Conservation (phyloP, 2,329 filamentous ascomycete genomes). For the Eutypa lata region DNA sequence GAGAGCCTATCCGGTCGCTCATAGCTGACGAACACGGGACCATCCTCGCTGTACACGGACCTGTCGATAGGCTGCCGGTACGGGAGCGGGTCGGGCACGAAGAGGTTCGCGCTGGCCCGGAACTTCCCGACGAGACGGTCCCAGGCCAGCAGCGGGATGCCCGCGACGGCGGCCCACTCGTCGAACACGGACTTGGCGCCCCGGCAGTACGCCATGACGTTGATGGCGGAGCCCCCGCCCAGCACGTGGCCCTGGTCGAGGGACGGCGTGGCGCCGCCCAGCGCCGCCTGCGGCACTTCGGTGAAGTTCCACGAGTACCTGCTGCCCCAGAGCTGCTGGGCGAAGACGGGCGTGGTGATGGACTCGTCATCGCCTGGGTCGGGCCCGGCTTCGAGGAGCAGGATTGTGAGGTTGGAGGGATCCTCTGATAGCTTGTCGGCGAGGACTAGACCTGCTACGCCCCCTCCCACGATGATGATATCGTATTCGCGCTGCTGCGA, state of each 20-base stretch:
- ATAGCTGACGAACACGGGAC: slow-evolving; percentile 11
- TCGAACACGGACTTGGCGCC: slow-evolving; percentile 9
- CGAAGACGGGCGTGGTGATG: slow-evolving; percentile 7
- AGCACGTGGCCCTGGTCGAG: slow-evolving; percentile 9
- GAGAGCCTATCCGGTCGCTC: slow-evolving; percentile 4
- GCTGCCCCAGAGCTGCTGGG: slow-evolving; percentile 2
- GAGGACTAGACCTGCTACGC: too few relatives aligned
- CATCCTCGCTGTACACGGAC: slow-evolving; percentile 5
- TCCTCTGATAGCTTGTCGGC: slow-evolving; percentile 8
- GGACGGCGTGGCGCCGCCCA: not conserved
- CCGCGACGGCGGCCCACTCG: slow-evolving; percentile 9
- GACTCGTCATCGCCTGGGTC: slow-evolving; percentile 7
- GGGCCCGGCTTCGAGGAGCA: slow-evolving; percentile 13
- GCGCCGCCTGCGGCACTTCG: not conserved
- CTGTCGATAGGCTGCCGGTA: slow-evolving; percentile 13
- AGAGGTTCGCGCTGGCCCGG: slow-evolving; percentile 9
- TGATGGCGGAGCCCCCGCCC: slow-evolving; percentile 28
- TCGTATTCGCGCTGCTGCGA: not conserved
- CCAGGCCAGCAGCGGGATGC: slow-evolving; percentile 11
- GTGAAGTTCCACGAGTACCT: slow-evolving; percentile 4
- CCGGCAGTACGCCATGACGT: slow-evolving; percentile 26
- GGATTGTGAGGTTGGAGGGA: slow-evolving; percentile 8
- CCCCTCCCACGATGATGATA: slow-evolving; percentile 2
- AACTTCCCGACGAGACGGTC: slow-evolving; percentile 11
- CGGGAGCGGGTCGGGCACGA: slow-evolving; percentile 5